phyloP scores from a whole-genome alignment of 78 protist genomes.

The Reticulomyxa filosa region DNA sequence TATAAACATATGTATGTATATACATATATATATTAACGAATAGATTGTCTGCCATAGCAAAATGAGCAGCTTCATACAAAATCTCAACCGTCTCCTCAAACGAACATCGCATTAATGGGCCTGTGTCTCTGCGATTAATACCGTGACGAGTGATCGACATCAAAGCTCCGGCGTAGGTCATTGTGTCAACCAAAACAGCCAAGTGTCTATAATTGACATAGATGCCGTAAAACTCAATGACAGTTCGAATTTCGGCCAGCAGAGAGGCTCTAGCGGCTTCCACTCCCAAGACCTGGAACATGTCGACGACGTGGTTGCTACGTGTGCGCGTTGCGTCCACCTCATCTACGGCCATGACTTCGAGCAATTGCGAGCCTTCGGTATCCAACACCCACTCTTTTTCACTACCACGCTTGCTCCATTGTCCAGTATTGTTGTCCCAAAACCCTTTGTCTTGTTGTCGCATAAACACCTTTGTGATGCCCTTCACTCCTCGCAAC shows the following conservation, averaged over 20 bases:
- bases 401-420: too few relatives aligned
- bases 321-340: conserved; percentile 60
- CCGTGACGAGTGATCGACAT: conserved; percentile 96
- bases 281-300: conserved; percentile 72
- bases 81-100: conserved; percentile 98
- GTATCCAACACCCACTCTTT: conserved; percentile 28
- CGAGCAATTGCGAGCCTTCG: conserved; percentile 46
- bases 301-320: conserved; percentile 83
- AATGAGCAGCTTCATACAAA: conserved; percentile 80
- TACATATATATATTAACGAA: too few relatives aligned
- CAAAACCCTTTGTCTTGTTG: conserved; percentile 18
- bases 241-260: conserved; percentile 55
- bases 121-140: conserved; percentile 62
- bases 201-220: conserved; percentile 96
- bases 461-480: conserved; percentile 41
- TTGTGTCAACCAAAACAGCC: conserved; percentile 77
- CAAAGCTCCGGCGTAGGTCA: conserved; percentile 81
- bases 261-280: conserved; percentile 89
- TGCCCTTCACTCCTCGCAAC: conserved; percentile 57
- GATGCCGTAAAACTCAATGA: conserved; percentile 61
- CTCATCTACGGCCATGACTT: conserved; percentile 39
- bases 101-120: conserved; percentile 67
- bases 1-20: too few relatives aligned
- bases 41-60: conserved; percentile 53
- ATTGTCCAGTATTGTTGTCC: too few relatives aligned